Conservation (phyloP, 1,284 basidiomycete species). For the Coriolopsis trogii region DNA sequence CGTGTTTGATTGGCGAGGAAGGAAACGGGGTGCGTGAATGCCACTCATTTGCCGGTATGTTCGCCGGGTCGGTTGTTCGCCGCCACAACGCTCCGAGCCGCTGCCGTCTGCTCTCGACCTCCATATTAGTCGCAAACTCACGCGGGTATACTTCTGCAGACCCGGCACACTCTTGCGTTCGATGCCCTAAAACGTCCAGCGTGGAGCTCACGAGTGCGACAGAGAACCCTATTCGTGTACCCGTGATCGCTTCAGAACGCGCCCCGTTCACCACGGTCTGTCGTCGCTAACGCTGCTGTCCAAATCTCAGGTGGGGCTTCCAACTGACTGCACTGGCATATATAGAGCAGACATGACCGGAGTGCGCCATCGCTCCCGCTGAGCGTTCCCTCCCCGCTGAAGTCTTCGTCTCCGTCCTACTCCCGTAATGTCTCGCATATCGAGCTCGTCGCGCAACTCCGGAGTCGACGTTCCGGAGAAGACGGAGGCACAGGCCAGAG, state of each 20-base stretch:
- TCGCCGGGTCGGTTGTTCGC: no score
- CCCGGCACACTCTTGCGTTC: no score
- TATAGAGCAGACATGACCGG: constrained; percentile 4
- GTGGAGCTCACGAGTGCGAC: constrained; percentile 20
- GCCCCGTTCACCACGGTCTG: not conserved
- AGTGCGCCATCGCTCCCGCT: constrained; percentile 1
- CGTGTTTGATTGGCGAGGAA: no score
- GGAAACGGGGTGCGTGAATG: no score
- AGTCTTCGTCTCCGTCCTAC: not conserved
- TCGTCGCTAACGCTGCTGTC: not conserved
- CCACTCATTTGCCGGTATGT: no score
- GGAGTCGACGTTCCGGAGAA: constrained; percentile 13
- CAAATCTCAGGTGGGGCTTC: not conserved
- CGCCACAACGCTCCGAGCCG: no score
- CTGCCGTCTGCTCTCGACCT: no score
- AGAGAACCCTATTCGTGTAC: constrained; percentile 12
- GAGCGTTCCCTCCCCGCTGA: not conserved
- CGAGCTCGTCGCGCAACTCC: constrained; percentile 10
- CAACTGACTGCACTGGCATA: not conserved
- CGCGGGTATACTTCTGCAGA: no score
- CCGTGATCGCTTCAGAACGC: constrained; percentile 16
- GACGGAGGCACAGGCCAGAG: constrained; percentile 9
- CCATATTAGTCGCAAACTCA: no score
- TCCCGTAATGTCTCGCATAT: constrained; percentile 16
- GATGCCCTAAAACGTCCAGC: constrained; percentile 10